Evolutionary conservation across 768 basidiomycete species (phyloP).

Genomic region (Auricularia sp.): DNA sequence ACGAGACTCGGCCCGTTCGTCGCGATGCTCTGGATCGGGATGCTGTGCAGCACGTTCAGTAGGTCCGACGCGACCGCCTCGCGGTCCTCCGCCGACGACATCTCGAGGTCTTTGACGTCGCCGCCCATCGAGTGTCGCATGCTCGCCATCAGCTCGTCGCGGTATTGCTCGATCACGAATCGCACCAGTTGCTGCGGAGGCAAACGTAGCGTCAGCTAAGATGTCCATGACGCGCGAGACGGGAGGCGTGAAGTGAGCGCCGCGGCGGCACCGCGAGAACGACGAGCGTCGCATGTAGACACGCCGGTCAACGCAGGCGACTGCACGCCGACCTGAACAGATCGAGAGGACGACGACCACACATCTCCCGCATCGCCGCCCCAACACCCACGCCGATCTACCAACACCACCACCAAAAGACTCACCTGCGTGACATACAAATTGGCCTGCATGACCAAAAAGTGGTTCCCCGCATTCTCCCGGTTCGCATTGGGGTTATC

Average conservation of each 20-base stretch:
- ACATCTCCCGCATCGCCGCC: no score
- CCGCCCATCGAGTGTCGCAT: slow-evolving; percentile 60
- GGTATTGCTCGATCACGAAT: slow-evolving; percentile 87
- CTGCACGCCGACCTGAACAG: no score
- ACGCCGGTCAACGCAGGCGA: no score
- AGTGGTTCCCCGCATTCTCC: slow-evolving; percentile 79
- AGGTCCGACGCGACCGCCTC: slow-evolving; percentile 84
- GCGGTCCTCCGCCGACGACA: slow-evolving; percentile 45
- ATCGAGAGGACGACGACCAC: no score
- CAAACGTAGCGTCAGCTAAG: neutral
- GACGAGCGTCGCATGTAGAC: no score
- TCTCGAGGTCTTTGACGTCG: slow-evolving; percentile 25
- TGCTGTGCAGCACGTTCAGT: slow-evolving; percentile 80
- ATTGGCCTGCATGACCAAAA: slow-evolving; percentile 87
- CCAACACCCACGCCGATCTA: neutral
- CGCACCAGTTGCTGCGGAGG: slow-evolving; percentile 73
- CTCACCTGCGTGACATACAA: slow-evolving; percentile 84
- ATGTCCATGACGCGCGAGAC: neutral
- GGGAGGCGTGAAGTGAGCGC: neutral
- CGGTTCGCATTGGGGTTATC: slow-evolving; percentile 82
- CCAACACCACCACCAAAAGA: neutral
- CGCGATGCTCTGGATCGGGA: slow-evolving; percentile 88
- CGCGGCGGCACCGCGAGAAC: no score
- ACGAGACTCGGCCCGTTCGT: slow-evolving; percentile 81
- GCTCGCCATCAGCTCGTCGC: slow-evolving; percentile 68